Conservation (phyloP, 169 alveolate species). For the Plasmodium malariae region DNA sequence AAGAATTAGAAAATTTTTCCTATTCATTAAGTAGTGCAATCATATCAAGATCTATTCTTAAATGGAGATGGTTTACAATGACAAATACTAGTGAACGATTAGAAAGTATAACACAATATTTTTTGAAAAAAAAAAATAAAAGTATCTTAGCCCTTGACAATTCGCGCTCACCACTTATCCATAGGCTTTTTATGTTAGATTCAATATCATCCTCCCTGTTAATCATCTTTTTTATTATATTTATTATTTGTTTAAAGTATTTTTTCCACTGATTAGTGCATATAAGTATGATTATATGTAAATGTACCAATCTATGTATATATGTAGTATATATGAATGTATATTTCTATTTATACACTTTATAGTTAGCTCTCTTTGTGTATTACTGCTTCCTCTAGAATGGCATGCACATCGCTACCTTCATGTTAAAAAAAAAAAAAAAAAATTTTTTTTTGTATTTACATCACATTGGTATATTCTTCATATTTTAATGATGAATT, state of each 20-base stretch:
- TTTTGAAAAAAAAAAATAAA: slow-evolving; percentile 60
- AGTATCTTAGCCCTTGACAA: slow-evolving; percentile 66
- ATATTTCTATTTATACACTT: too few species aligned
- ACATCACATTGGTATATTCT: too few species aligned
- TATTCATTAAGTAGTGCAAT: slow-evolving; percentile 60
- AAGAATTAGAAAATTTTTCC: slow-evolving; percentile 59
- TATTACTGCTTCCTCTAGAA: too few species aligned
- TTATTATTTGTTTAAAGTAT: slow-evolving; percentile 41
- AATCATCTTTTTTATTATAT: slow-evolving; percentile 17
- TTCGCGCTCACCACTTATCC: slow-evolving; percentile 64
- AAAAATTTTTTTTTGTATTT: too few species aligned
- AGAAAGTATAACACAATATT: slow-evolving; percentile 70
- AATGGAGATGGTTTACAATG: slow-evolving; percentile 67
- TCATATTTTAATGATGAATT: too few species aligned
- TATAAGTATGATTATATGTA: too few species aligned
- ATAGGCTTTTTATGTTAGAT: slow-evolving; percentile 63
- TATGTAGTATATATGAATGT: too few species aligned
- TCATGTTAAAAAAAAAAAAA: too few species aligned
- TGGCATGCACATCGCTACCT: too few species aligned
- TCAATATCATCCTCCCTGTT: slow-evolving; percentile 52
- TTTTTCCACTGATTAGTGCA: slow-evolving; percentile 23
- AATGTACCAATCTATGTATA: too few species aligned
- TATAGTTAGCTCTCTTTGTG: too few species aligned
- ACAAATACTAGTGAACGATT: slow-evolving; percentile 63
- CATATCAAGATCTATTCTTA: slow-evolving; percentile 47